Percentiles rank a stretch among this genome's conserved stretches.
phyloP scores from a whole-genome alignment of 352 stramenopile genomes.

The Aphanomyces euteiches region DNA sequence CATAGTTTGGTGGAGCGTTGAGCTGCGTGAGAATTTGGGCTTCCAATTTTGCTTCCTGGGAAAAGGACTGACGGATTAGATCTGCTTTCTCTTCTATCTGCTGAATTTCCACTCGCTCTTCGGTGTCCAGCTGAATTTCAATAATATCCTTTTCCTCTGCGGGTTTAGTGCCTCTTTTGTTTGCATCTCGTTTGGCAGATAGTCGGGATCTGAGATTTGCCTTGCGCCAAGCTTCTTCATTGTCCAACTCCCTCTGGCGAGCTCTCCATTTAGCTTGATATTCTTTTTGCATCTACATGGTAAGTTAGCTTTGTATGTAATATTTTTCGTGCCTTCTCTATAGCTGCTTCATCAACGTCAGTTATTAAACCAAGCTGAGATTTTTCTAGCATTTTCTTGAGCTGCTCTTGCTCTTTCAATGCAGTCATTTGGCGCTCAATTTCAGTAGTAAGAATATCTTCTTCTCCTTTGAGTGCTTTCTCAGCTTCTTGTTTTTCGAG shows the following conservation, averaged over 20 bases:
- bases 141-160: conserved; percentile 33
- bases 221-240: conserved; percentile 34
- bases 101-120: conserved; percentile 21
- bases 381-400: conserved; percentile 26
- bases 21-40: conserved; percentile 4
- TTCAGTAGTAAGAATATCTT: conserved; percentile 26
- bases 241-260: conserved; percentile 35
- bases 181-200: conserved; percentile 27
- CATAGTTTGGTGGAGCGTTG: conserved; percentile 31
- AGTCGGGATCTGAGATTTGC: conserved; percentile 29
- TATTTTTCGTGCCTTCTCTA: conserved; percentile 32
- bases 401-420: not conserved
- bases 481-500: conserved; percentile 43
- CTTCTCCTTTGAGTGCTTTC: conserved; percentile 36
- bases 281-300: conserved; percentile 34
- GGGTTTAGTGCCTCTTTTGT: conserved; percentile 31
- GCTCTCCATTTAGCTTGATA: conserved; percentile 29
- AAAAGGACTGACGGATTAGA: not conserved
- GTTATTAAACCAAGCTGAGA: conserved; percentile 32
- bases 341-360: conserved; percentile 32
- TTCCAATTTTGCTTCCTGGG: conserved; percentile 27
- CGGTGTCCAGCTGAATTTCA: conserved; percentile 33
- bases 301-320: conserved; percentile 34
- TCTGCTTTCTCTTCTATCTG: conserved; percentile 34
- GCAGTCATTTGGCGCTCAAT: not conserved